Base-by-base conservation (phyloP, 352 stramenopile genomes). In the Phytophthora litchii region DNA sequence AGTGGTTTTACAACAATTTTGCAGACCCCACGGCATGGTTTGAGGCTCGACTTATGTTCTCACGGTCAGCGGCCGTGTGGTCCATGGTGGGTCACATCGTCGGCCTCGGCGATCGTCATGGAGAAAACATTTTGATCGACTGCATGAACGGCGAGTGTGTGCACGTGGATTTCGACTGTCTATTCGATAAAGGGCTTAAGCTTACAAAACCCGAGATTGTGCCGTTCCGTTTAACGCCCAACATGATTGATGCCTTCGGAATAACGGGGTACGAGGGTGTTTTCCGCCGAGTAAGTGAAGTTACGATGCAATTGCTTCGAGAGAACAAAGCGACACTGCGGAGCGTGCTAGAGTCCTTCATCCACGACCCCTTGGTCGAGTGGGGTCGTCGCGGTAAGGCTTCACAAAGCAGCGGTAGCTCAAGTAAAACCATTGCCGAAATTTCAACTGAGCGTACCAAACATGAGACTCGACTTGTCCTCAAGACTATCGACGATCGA, bases 51-150 rank as follows among this genome's bases (percentile, higher is more conserved):
- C 66, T 90, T 11, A 66, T 76, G 20, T 96, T 96, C 38, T 81
- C 85, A 5, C 76, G 88, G 0, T 96, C 90, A 0, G 86, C 96
- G 29, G 97, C 97, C 1, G 86, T 97, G 13, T 99, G 97, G 97
- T 98, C 92, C 1, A 98, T 98, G 72, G 92, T 99, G 27, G 96
- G 96, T 14, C 95, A 99, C 66, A 95, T 99, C 21, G 82, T 97
- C 14, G 91, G 90, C 16, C 79, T 98, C 1, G 91, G 92, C 7
- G 91, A 97, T 82, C 91, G 98, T 21, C 98, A 99, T 56, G 94
- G 96, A 1, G 98, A 99, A 70, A 99, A 99, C 69, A 99, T 99
- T 63, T 73, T 99, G 12, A 95, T 99, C 32, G 96, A 99, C 72
- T 98, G 84, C 45, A 94, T 75, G 13, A 98, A 83, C 50, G 97